Percentiles rank a stretch among this genome's conserved stretches.
phyloP scores from a whole-genome alignment of 129 eudicot species.

The Helianthus tuberosus region DNA sequence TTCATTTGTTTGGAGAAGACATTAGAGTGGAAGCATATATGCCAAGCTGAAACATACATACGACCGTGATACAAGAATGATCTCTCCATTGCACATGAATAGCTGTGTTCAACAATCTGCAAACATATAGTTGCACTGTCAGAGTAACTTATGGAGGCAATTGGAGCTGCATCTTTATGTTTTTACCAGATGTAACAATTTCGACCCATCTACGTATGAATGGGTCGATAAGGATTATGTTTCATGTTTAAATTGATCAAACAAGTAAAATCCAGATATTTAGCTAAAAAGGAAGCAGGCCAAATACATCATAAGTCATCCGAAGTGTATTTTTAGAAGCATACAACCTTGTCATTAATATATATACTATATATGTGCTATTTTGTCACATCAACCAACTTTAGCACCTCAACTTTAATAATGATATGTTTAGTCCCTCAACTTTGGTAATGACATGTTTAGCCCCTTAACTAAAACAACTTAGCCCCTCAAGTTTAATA shows the following conservation, averaged over 20 bases:
- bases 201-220: not conserved
- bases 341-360: not conserved
- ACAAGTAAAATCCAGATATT: not conserved
- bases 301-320: not conserved
- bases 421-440: too few relatives aligned
- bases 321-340: not conserved
- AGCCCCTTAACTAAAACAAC: too few relatives aligned
- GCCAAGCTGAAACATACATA: constrained; percentile 92
- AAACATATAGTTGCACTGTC: constrained; percentile 20
- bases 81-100: constrained; percentile 98
- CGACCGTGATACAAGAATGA: constrained; percentile 98
- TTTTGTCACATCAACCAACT: too few relatives aligned
- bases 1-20: constrained; percentile 94
- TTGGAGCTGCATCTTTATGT: constrained; percentile 10
- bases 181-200: not conserved
- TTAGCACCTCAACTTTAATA: too few relatives aligned
- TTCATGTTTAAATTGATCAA: not conserved
- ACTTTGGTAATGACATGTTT: too few relatives aligned
- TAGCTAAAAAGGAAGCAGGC: not conserved
- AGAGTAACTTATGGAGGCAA: not conserved
- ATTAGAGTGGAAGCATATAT: constrained; percentile 95
- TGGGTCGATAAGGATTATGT: not conserved
- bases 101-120: constrained; percentile 90
- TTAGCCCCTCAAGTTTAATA: too few relatives aligned
- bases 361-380: too few relatives aligned